Base-by-base conservation (phyloP, 1,139 yeast species). In the Kodamaea derodonti region DNA sequence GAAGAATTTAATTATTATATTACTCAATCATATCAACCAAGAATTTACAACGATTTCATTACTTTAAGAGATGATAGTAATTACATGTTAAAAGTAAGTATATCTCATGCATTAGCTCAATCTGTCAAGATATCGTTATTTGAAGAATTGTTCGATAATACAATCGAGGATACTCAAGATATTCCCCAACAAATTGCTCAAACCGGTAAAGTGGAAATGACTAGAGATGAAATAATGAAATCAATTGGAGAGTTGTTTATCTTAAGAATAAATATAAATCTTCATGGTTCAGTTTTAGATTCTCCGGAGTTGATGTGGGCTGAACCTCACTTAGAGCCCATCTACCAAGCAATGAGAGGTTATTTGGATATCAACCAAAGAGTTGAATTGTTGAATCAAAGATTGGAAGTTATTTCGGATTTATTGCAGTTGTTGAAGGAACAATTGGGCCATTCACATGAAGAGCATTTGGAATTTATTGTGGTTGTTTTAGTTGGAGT, bases 301-400 rank as follows among this genome's bases (percentile, higher is more conserved):
- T 85, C 95, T 1, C 98, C 98, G 0, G 97, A 92, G 56, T 75
- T 92, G 39, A 88, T 92, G 96, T 92, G 98, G 98, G 81, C 96
- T 0, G 97, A 92, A 54, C 98, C 98, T 1, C 96, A 90, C 51
- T 67, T 92, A 40, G 97, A 92, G 56, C 98, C 98, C 1, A 88
- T 90, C 37, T 92, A 92, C 58, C 97, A 88, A 57, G 97, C 97
- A 0, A 86, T 95, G 2, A 76, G 97, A 54, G 96, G 97, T 0
- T 92, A 92, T 56, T 63, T 90, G 45, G 97, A 90, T 52, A 90
- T 92, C 47, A 88, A 88, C 56, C 97, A 90, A 60, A 69, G 98
- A 34, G 97, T 88, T 1, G 84, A 87, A 27, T 64, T 92, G 36
- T 66, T 92, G 39, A 92, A 92, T 53, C 97, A 94, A 54, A 72